A percentile compares a stretch with the other conserved stretches of the same genome.
phyloP scores from a whole-genome alignment of 148 eudicot species.

The Amaranthus cruentus region DNA sequence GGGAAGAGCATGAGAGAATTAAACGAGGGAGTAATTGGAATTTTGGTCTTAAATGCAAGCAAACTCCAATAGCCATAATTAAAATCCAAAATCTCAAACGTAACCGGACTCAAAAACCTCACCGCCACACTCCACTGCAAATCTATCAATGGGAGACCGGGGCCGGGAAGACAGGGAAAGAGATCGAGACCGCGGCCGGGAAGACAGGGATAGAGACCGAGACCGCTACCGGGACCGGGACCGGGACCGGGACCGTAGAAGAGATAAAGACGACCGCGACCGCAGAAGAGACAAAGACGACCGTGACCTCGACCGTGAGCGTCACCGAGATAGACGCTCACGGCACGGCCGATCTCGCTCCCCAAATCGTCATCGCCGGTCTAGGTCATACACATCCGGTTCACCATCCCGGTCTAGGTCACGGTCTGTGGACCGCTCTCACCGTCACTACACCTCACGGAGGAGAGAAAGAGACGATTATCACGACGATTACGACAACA shows the following conservation, averaged over 20 bases:
- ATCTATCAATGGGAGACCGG: constrained; percentile 3
- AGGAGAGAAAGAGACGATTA: constrained; percentile 38
- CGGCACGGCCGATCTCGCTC: constrained; percentile 28
- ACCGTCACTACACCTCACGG: constrained; percentile 35
- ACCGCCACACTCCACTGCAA: no score
- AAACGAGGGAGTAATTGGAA: no score
- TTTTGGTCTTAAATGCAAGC: no score
- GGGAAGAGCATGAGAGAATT: no score
- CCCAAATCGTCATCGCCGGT: constrained; percentile 37
- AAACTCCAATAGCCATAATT: no score
- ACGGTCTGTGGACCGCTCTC: constrained; percentile 47
- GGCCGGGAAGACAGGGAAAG: constrained; percentile 6
- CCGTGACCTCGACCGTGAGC: constrained; percentile 46
- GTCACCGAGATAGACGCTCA: constrained; percentile 33
- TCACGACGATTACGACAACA: constrained; percentile 37
- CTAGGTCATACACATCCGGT: constrained; percentile 29
- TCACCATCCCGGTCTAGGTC: constrained; percentile 42
- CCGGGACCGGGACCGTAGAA: constrained; percentile 40
- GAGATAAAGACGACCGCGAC: constrained; percentile 36
- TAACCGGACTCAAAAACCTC: no score
- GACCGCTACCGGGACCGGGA: constrained; percentile 42
- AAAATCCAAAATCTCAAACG: no score
- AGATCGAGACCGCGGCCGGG: constrained; percentile 9
- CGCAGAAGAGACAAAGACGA: constrained; percentile 32
- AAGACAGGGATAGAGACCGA: neutral